phyloP scores from a whole-genome alignment of 2,329 filamentous ascomycete species.

The Claviceps pazoutovae region DNA sequence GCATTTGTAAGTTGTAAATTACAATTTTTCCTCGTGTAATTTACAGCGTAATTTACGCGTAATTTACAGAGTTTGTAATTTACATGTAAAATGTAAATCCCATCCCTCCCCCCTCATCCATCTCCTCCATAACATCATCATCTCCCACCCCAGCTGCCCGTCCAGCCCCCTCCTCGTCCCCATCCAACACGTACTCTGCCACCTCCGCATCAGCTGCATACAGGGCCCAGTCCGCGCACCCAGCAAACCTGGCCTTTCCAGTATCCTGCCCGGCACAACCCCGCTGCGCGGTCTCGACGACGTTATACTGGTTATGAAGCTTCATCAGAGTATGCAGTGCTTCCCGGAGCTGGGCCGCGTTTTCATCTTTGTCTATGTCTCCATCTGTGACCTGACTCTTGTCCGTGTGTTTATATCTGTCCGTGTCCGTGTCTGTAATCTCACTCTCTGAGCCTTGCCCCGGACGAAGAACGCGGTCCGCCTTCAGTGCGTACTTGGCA shows the following conservation, averaged over 20 bases:
- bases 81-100: too few relatives aligned
- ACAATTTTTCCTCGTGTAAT: too few relatives aligned
- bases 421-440: too few relatives aligned
- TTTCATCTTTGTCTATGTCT: background rate
- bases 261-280: slow-evolving; percentile 10
- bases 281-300: slow-evolving; percentile 7
- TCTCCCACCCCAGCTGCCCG: too few relatives aligned
- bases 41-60: too few relatives aligned
- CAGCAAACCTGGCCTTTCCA: slow-evolving; percentile 13
- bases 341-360: background rate
- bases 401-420: background rate
- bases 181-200: slow-evolving; percentile 10
- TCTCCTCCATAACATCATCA: background rate
- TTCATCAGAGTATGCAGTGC: slow-evolving; percentile 4
- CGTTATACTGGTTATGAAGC: slow-evolving; percentile 8
- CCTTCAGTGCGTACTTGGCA: slow-evolving; percentile 11
- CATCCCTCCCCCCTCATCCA: too few relatives aligned
- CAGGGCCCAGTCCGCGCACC: slow-evolving; percentile 13
- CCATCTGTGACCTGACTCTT: background rate
- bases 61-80: too few relatives aligned
- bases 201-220: slow-evolving; percentile 14
- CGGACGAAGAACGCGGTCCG: slow-evolving; percentile 7
- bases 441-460: background rate
- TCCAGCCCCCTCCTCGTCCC: background rate
- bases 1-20: too few relatives aligned